Conservation (phyloP, 129 eudicot genomes). For the Artemisia annua region DNA sequence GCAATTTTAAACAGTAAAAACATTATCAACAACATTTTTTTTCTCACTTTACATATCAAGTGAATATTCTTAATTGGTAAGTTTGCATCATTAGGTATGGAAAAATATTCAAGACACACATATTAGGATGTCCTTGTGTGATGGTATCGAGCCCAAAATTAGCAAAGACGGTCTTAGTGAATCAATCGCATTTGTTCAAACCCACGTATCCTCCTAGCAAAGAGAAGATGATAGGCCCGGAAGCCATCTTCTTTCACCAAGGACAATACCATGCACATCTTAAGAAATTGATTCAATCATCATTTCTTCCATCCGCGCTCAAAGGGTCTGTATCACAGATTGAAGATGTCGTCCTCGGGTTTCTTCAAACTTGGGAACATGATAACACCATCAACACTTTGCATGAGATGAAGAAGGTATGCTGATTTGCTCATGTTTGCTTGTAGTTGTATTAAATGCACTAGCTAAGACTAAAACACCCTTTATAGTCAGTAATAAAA, state of each 20-base stretch:
- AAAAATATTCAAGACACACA: conserved; percentile 74
- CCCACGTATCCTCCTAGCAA: conserved; percentile 93
- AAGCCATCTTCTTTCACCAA: conserved; percentile 92
- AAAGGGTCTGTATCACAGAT: conserved; percentile 47
- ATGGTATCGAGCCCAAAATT: conserved; percentile 97
- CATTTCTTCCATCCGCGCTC: conserved; percentile 60
- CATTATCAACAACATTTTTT: neutral
- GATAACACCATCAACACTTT: conserved; percentile 49
- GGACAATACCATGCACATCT: conserved; percentile 74
- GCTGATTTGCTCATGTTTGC: neutral
- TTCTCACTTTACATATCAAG: neutral
- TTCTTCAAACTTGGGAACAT: conserved; percentile 55
- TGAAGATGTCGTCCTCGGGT: conserved; percentile 45
- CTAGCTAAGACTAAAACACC: too few species aligned
- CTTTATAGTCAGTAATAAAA: too few species aligned
- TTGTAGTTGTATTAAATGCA: too few species aligned
- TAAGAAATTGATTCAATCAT: conserved; percentile 59
- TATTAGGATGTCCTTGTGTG: conserved; percentile 96
- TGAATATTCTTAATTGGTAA: neutral
- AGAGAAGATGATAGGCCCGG: conserved; percentile 71
- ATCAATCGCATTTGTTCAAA: conserved; percentile 73
- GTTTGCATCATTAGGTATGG: conserved; percentile 59
- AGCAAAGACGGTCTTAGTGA: conserved; percentile 64
- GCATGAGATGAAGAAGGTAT: conserved; percentile 82
- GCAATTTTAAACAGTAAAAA: neutral